Percentiles rank a stretch among this genome's conserved stretches.
These are phyloP conservation scores for Papiliotrema laurentii DNA, from an alignment of 1,284 basidiomycete genomes.

Conservation along the genomic window DNA sequence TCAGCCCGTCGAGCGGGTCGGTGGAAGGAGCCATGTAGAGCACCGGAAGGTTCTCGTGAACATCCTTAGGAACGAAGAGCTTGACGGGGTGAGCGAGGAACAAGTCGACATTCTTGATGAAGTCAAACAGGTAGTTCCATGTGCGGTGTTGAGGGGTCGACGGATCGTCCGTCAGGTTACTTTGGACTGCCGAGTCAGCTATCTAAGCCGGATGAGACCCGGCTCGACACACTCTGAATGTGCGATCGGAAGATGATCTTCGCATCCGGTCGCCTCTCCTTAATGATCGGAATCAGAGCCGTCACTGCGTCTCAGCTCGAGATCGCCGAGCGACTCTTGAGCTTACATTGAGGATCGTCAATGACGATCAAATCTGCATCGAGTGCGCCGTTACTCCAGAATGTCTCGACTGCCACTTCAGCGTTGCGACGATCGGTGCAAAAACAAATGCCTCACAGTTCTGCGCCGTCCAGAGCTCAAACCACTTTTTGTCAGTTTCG, in stretches of 20 bases:
- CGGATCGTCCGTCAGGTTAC: slow-evolving; percentile 35
- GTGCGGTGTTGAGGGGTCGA: slow-evolving; percentile 74
- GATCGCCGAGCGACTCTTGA: not conserved
- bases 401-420: slow-evolving; percentile 52
- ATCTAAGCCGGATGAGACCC: too few species aligned
- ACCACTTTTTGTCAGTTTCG: slow-evolving; percentile 67
- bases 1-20: slow-evolving; percentile 70
- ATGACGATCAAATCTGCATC: slow-evolving; percentile 56
- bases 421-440: not conserved
- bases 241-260: slow-evolving; percentile 85
- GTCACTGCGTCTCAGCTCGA: slow-evolving; percentile 39
- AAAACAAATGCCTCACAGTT: slow-evolving; percentile 30
- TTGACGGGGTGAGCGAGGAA: slow-evolving; percentile 83
- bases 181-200: slow-evolving; percentile 27
- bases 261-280: slow-evolving; percentile 67
- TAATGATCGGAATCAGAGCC: slow-evolving; percentile 79
- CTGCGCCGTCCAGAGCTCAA: slow-evolving; percentile 71
- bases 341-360: slow-evolving; percentile 55
- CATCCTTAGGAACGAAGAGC: slow-evolving; percentile 79
- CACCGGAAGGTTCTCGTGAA: slow-evolving; percentile 53
- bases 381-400: slow-evolving; percentile 67
- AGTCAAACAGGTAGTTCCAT: slow-evolving; percentile 85
- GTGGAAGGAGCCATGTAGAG: slow-evolving; percentile 46
- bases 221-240: slow-evolving; percentile 66
- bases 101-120: slow-evolving; percentile 75